A percentile compares a stretch with the other conserved stretches of the same genome.
These are phyloP conservation scores for Suhomyces tanzawaensis DNA, from an alignment of 805 yeast genomes.

Conservation along the genomic window DNA sequence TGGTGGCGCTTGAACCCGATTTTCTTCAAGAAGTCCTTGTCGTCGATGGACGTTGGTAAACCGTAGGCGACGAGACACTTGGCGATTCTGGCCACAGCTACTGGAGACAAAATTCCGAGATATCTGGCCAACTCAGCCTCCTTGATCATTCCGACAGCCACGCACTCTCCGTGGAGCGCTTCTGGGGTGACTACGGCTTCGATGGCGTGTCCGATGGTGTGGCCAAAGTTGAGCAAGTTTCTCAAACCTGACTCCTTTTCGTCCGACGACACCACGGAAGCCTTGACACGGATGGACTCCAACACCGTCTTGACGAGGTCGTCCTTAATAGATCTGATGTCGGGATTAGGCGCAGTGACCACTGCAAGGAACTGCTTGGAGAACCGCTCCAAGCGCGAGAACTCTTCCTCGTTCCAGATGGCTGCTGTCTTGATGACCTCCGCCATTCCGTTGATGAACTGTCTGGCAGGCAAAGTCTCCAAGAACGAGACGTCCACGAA, in stretches of 20 bases:
- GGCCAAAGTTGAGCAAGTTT: constrained; percentile 92
- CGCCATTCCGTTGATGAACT: constrained; percentile 97
- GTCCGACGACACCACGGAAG: constrained; percentile 88
- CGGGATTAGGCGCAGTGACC: constrained; percentile 44
- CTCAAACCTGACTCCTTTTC: constrained; percentile 95
- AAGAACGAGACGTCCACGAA: constrained; percentile 86
- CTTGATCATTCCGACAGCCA: constrained; percentile 90
- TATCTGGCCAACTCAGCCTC: constrained; percentile 96
- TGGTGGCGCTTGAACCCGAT: constrained; percentile 59
- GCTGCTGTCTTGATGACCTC: constrained; percentile 98
- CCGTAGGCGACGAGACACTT: constrained; percentile 84
- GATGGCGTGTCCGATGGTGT: constrained; percentile 95
- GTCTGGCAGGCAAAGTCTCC: constrained; percentile 86
- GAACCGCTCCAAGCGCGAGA: constrained; percentile 76
- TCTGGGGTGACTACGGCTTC: constrained; percentile 98
- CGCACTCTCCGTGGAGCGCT: constrained; percentile 97
- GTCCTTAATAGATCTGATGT: constrained; percentile 65
- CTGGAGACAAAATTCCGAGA: constrained; percentile 83
- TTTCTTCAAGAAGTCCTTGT: constrained; percentile 60
- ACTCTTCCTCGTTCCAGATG: constrained; percentile 91
- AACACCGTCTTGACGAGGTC: constrained; percentile 76
- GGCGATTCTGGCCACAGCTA: constrained; percentile 86
- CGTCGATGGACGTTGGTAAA: constrained; percentile 76
- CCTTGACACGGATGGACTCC: constrained; percentile 87
- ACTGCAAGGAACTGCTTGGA: constrained; percentile 66